Conservation (phyloP, 2,329 filamentous ascomycete species). For the Fusarium duplospermum region DNA sequence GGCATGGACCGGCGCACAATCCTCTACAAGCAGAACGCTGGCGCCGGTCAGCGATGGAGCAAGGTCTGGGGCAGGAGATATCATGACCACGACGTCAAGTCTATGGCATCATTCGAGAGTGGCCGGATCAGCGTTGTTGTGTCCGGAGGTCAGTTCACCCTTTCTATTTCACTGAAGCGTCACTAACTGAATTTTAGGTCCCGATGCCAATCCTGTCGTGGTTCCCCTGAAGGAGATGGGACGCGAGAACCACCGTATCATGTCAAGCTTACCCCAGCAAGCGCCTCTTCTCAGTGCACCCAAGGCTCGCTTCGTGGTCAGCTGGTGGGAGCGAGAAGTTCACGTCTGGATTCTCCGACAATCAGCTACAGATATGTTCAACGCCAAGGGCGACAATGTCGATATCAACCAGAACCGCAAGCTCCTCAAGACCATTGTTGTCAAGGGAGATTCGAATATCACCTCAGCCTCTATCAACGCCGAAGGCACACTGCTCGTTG, state of each 20-base stretch:
- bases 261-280: conserved; percentile 86
- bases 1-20: conserved; percentile 92
- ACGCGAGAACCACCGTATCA: conserved; percentile 83
- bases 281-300: conserved; percentile 79
- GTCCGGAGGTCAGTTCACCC: conserved; percentile 80
- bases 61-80: conserved; percentile 88
- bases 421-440: conserved; percentile 75
- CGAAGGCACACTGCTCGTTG: conserved; percentile 79
- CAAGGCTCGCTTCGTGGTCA: conserved; percentile 79
- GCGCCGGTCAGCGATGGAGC: conserved; percentile 77
- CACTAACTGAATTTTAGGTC: conserved; percentile 63
- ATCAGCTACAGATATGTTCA: conserved; percentile 60
- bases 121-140: conserved; percentile 86
- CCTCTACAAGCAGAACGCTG: conserved; percentile 76
- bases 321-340: conserved; percentile 92
- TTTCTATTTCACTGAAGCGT: neutral
- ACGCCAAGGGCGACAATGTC: conserved; percentile 52
- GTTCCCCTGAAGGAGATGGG: conserved; percentile 79
- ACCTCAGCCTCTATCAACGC: conserved; percentile 77
- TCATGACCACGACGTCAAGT: conserved; percentile 94
- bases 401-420: conserved; percentile 68
- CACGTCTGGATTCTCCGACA: conserved; percentile 78
- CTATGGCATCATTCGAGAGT: conserved; percentile 90
- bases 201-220: conserved; percentile 86
- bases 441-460: conserved; percentile 84